A percentile compares a stretch with the other conserved stretches of the same genome.
These are phyloP conservation scores for Castanea sativa DNA, from an alignment of 306 rosid genomes.

Conservation along the genomic window DNA sequence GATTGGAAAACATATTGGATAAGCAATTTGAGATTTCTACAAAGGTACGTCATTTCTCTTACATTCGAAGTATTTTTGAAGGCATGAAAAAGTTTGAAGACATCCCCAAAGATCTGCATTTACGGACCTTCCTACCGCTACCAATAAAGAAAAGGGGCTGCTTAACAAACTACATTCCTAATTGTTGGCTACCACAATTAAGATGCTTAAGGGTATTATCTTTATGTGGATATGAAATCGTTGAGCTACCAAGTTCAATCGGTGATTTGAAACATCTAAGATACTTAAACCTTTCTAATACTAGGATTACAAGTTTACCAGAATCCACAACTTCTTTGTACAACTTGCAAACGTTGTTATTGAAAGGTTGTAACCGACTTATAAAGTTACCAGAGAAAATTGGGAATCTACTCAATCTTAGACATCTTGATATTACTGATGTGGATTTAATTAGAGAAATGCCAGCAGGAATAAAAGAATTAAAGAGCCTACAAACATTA, in stretches of 20 bases:
- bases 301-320: background rate
- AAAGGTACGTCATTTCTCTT: background rate
- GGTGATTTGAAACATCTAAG: conserved; percentile 1
- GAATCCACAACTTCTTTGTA: background rate
- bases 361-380: rapidly evolving
- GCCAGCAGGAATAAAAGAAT: background rate
- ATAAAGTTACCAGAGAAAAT: background rate
- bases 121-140: conserved; percentile 62
- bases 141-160: conserved; percentile 29
- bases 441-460: no score
- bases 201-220: background rate
- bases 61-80: no score
- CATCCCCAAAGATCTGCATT: background rate
- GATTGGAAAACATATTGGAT: no score
- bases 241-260: background rate
- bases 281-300: background rate
- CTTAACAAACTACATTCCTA: background rate
- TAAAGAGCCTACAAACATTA: background rate
- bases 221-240: background rate
- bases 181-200: background rate
- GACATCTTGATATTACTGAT: no score
- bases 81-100: no score
- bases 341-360: background rate
- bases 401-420: no score
- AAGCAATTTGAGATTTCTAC: background rate